Conservation (phyloP, 2,329 filamentous ascomycete genomes). For the Lasiodiplodia sp. region DNA sequence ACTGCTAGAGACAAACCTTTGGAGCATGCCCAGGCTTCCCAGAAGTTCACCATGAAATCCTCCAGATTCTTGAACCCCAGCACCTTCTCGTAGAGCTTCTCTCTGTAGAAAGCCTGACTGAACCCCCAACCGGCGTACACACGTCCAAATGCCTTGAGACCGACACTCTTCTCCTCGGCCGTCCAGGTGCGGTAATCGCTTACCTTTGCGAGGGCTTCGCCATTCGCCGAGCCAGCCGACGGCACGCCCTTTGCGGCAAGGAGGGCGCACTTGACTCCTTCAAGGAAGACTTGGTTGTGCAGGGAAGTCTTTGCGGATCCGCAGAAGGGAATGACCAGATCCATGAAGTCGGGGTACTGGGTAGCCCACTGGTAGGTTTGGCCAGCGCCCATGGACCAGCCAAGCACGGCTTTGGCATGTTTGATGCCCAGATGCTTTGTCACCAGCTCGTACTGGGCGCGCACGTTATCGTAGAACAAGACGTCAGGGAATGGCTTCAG, state of each 20-base stretch:
- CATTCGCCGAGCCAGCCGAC: slow-evolving; percentile 57
- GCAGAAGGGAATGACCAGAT: slow-evolving; percentile 71
- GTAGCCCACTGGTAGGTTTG: slow-evolving; percentile 72
- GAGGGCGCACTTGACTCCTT: slow-evolving; percentile 68
- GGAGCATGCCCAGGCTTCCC: slow-evolving; percentile 75
- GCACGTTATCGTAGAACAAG: slow-evolving; percentile 73
- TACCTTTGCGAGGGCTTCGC: slow-evolving; percentile 38
- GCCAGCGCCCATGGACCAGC: slow-evolving; percentile 75
- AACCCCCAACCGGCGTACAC: slow-evolving; percentile 86
- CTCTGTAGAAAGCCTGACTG: slow-evolving; percentile 78
- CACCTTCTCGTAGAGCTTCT: slow-evolving; percentile 69
- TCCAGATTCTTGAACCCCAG: slow-evolving; percentile 74
- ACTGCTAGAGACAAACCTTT: slow-evolving; percentile 58
- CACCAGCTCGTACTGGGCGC: slow-evolving; percentile 71
- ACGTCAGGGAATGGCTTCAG: slow-evolving; percentile 67
- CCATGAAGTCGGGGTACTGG: slow-evolving; percentile 71
- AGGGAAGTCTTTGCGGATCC: slow-evolving; percentile 68
- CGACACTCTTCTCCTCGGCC: slow-evolving; percentile 60
- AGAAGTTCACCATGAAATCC: slow-evolving; percentile 77
- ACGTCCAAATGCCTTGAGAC: slow-evolving; percentile 74
- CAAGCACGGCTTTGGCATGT: slow-evolving; percentile 68
- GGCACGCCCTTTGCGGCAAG: slow-evolving; percentile 63
- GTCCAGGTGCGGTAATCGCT: slow-evolving; percentile 58
- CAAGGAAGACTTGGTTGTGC: slow-evolving; percentile 73
- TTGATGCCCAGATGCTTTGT: slow-evolving; percentile 67